A percentile compares a stretch with the other conserved stretches of the same genome.
phyloP scores from a whole-genome alignment of 1,139 yeast species.

The Meyerozyma carpophila region DNA sequence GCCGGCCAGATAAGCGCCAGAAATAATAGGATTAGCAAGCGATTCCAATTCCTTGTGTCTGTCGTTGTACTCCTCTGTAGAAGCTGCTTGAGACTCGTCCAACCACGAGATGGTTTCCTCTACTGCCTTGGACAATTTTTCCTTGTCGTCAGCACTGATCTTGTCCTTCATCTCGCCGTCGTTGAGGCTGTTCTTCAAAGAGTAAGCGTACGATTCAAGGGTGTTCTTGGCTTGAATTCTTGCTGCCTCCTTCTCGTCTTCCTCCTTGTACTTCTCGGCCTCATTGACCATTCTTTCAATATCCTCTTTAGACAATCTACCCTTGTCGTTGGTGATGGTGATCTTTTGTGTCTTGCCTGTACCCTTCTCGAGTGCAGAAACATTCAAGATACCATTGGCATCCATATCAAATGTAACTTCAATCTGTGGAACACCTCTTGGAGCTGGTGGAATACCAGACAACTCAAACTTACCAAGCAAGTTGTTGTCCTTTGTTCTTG shows the following conservation, averaged over 20 bases:
- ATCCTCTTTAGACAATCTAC: slow-evolving; percentile 23
- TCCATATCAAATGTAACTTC: slow-evolving; percentile 15
- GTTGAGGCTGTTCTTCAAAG: slow-evolving; percentile 57
- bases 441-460: slow-evolving; percentile 16
- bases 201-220: slow-evolving; percentile 84
- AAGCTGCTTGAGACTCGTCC: slow-evolving; percentile 46
- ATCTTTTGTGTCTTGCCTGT: slow-evolving; percentile 77
- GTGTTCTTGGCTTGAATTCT: slow-evolving; percentile 75
- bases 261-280: slow-evolving; percentile 79
- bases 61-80: slow-evolving; percentile 52
- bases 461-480: slow-evolving; percentile 15
- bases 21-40: slow-evolving; percentile 61
- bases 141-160: slow-evolving; percentile 40
- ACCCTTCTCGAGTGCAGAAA: slow-evolving; percentile 15
- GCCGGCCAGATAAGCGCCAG: slow-evolving; percentile 55
- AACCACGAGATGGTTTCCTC: slow-evolving; percentile 47
- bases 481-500: slow-evolving; percentile 15
- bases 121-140: slow-evolving; percentile 34
- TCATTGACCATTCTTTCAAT: slow-evolving; percentile 24
- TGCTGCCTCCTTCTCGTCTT: slow-evolving; percentile 76
- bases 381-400: slow-evolving; percentile 15
- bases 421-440: slow-evolving; percentile 15
- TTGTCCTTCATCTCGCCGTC: slow-evolving; percentile 49
- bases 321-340: slow-evolving; percentile 53
- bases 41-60: slow-evolving; percentile 63